Base-by-base conservation (phyloP, 768 basidiomycete genomes). In the Auricularia heimuer region DNA sequence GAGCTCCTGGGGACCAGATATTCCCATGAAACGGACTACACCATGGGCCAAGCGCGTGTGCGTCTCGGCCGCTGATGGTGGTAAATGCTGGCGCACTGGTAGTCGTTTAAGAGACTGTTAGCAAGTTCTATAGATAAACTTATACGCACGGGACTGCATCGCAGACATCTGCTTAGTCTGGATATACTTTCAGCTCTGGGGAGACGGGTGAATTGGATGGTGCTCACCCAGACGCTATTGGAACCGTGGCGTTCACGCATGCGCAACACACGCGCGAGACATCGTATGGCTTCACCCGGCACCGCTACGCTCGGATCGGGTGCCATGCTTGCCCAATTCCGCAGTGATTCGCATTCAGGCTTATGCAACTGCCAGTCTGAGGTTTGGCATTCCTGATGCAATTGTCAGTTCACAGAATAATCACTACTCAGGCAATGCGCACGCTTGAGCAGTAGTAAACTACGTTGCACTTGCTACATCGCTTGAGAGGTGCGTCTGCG, bases 251-350 rank as follows among this genome's bases (percentile, higher is more conserved):
- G 84, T 72, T 82, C 81, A 63, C 79, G 82, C 34, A 70, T 77
- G 88, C 88, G 91, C 35, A 93, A 69, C 18, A 95, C 79, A 51
- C 93, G 82, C 0, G 84, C 92, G 14, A 98, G 75, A 67, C 87
- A 89, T 62, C 95, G 77, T 10, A 96, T 80, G 1, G 89, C 90
- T 65, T 96, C 94, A 37, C 81, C 85, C 0, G 94, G 92, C 18
- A 88, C 70, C 3, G 80, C 66, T 3, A 80, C 67, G 10, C 80
- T 78, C 12, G 74, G 65, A 2, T 82, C 82, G 2, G 83, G 81
- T 4, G 83, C 83, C 16, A 77, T 69, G 35, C 78, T 72, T 1
- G 77, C 77, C 88, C 86, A 88, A 63, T 75, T 76, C 64, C 80
- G 80, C 8, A 95, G 75, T 0, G 91, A 87, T 4, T 67, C 65